These are phyloP conservation scores for Viola pubescens DNA, from an alignment of 441 rosid species.

Conservation along the genomic window DNA sequence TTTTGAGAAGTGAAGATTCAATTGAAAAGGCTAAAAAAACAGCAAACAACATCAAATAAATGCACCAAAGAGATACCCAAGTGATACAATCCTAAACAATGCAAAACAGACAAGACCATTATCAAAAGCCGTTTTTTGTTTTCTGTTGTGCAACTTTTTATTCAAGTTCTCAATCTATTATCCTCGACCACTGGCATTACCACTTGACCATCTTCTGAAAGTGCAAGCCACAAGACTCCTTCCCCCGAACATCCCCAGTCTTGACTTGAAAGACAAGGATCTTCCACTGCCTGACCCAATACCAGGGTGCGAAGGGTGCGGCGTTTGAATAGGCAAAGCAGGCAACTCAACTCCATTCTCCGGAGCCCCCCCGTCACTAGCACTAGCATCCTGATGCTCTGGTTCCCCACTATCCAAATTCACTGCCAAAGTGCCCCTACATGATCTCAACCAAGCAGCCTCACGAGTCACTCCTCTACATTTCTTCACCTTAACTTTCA, in stretches of 20 bases:
- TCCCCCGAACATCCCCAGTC: conserved; percentile 46
- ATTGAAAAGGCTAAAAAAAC: conserved; percentile 26
- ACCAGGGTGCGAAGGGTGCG: conserved; percentile 17
- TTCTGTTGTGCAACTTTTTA: conserved; percentile 12
- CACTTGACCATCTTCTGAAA: conserved; percentile 49
- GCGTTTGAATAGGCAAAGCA: conserved; percentile 23
- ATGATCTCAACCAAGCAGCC: conserved; percentile 46
- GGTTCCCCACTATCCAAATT: conserved; percentile 51
- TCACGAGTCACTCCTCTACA: conserved; percentile 56
- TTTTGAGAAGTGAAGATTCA: conserved; percentile 25
- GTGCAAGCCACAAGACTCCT: conserved; percentile 57
- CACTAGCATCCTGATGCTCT: conserved; percentile 41
- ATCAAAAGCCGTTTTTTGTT: conserved; percentile 8
- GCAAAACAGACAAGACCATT: conserved; percentile 16
- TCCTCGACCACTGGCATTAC: conserved; percentile 35
- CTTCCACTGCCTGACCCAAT: conserved; percentile 38
- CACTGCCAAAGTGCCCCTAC: conserved; percentile 44
- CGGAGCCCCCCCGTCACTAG: conserved; percentile 48
- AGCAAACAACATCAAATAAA: conserved; percentile 29
- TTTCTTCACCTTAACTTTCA: conserved; percentile 76
- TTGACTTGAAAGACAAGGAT: conserved; percentile 43
- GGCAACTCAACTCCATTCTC: conserved; percentile 44
- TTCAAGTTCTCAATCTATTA: conserved; percentile 16
- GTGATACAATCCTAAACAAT: conserved; percentile 21
- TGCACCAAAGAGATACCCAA: conserved; percentile 25